Conservation (phyloP, 2,329 filamentous ascomycete species). For the Colletotrichum salicis region DNA sequence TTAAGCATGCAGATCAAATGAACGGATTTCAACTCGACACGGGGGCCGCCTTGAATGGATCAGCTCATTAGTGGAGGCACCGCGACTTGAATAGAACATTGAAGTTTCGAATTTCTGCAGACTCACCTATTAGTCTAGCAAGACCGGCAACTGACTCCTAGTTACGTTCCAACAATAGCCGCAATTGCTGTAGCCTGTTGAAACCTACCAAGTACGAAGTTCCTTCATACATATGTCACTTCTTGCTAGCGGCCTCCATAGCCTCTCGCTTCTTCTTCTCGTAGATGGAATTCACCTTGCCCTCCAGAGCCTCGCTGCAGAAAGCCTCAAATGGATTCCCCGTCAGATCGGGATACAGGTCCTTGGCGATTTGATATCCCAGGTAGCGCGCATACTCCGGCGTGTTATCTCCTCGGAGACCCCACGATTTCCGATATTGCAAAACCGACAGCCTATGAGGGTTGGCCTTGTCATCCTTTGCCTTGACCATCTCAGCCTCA, state of each 20-base stretch:
- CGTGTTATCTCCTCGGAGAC: slow-evolving; percentile 63
- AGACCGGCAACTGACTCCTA: background rate
- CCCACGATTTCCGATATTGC: slow-evolving; percentile 58
- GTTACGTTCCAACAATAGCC: background rate
- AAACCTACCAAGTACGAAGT: background rate
- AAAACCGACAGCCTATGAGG: background rate
- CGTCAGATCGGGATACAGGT: slow-evolving; percentile 63
- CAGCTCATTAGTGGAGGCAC: background rate
- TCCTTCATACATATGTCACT: background rate
- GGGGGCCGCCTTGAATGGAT: background rate
- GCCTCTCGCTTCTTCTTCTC: slow-evolving; percentile 13
- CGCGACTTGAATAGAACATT: background rate
- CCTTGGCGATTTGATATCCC: slow-evolving; percentile 61
- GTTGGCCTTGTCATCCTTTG: background rate
- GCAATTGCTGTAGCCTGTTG: background rate
- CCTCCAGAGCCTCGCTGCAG: slow-evolving; percentile 9
- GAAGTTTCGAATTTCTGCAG: background rate
- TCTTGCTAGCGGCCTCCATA: background rate
- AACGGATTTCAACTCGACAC: background rate
- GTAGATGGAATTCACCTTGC: slow-evolving; percentile 1
- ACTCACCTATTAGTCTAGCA: background rate
- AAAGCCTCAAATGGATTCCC: slow-evolving; percentile 17
- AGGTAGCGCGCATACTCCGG: slow-evolving; percentile 64
- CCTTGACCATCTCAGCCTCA: slow-evolving; percentile 10
- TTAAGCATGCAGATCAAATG: background rate